Evolutionary conservation across 768 basidiomycete genomes (phyloP).

Genomic region (Tephrocybe sp.): DNA sequence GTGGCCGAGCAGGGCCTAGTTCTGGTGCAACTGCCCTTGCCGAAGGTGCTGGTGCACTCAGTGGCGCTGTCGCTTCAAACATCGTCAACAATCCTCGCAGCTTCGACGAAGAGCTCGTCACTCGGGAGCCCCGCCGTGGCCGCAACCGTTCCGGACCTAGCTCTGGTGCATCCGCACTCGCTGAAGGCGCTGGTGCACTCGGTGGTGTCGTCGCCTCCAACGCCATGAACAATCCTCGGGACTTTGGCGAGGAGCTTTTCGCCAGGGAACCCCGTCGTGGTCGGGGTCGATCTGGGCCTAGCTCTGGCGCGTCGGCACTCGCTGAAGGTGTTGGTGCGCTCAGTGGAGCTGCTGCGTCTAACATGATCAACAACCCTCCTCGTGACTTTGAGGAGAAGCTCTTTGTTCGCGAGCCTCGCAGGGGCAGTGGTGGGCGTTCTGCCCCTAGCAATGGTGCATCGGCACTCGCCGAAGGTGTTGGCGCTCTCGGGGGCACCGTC

Average conservation of each 20-base stretch:
- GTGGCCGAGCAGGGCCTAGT: not conserved
- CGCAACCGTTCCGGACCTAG: not conserved
- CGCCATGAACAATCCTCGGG: not conserved
- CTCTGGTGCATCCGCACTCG: not conserved
- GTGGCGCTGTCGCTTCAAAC: not conserved
- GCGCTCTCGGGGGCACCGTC: not conserved
- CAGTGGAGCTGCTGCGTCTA: not conserved
- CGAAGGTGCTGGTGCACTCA: constrained; percentile 1
- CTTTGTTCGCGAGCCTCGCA: not conserved
- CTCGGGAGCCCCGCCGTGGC: constrained; percentile 5
- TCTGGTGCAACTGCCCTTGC: not conserved
- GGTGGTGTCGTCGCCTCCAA: constrained; percentile 2
- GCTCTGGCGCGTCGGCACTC: not conserved
- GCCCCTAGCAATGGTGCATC: not conserved
- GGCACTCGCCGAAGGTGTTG: constrained; percentile 1
- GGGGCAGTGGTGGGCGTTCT: not conserved
- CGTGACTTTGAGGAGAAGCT: constrained; percentile 9
- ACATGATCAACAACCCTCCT: not conserved
- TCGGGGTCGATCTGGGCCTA: not conserved
- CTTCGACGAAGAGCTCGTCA: constrained; percentile 1
- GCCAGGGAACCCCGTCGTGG: not conserved
- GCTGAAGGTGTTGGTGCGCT: not conserved
- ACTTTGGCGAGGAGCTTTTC: constrained; percentile 3
- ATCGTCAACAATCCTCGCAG: not conserved
- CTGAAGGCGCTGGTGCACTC: constrained; percentile 8